phyloP scores from a whole-genome alignment of 257 asterid species.

The Primulina tabacum region DNA sequence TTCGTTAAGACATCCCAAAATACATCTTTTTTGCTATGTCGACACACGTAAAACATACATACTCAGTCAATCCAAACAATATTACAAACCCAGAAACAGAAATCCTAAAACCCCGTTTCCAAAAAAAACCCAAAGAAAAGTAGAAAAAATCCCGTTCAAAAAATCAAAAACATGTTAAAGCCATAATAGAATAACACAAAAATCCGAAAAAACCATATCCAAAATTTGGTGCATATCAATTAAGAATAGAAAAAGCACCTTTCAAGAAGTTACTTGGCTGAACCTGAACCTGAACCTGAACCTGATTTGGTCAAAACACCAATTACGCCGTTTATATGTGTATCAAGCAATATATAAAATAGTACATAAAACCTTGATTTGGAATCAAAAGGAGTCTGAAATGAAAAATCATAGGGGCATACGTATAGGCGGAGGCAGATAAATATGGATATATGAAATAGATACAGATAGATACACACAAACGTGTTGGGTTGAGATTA shows the following conservation, averaged over 20 bases:
- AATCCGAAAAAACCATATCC: slow-evolving; percentile 3
- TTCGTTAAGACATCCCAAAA: background rate
- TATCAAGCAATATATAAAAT: background rate
- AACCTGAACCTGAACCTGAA: background rate
- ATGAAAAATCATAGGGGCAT: background rate
- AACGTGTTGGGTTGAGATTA: slow-evolving; percentile 14
- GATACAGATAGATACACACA: slow-evolving; percentile 28
- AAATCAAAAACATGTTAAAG: slow-evolving; percentile 12
- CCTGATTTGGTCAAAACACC: slow-evolving; percentile 1
- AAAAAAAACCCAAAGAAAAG: background rate
- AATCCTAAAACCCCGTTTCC: slow-evolving; percentile 3
- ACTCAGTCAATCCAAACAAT: slow-evolving; percentile 34
- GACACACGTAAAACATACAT: slow-evolving; percentile 4
- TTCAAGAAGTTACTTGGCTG: background rate
- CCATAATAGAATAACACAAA: slow-evolving; percentile 15
- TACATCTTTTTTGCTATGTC: slow-evolving; percentile 14
- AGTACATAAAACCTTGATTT: background rate
- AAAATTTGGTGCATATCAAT: background rate
- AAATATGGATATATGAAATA: background rate
- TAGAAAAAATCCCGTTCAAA: slow-evolving; percentile 18
- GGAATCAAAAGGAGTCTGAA: background rate
- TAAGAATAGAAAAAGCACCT: background rate
- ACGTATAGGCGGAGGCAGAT: background rate
- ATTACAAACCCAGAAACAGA: too few relatives aligned
- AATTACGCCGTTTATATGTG: background rate